Percentiles rank a stretch among this genome's conserved stretches.
These are phyloP conservation scores for Aspergillus tubingensis DNA, from an alignment of 2,329 filamentous ascomycete genomes.

Conservation along the genomic window DNA sequence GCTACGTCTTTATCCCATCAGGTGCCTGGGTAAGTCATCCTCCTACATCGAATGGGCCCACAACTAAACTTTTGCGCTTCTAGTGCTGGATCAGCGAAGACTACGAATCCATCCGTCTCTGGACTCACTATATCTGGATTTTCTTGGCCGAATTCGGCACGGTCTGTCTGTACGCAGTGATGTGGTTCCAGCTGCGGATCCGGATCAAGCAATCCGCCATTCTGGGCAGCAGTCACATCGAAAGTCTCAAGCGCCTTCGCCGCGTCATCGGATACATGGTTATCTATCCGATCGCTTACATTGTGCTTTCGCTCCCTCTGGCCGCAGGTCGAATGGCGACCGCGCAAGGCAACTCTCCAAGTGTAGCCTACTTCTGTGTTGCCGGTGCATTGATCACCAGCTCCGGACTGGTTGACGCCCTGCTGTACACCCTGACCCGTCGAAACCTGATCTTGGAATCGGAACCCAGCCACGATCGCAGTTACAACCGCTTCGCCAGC, in stretches of 20 bases:
- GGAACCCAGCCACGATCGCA: slow-evolving; percentile 43
- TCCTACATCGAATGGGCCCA: neutral
- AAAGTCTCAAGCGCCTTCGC: slow-evolving; percentile 43
- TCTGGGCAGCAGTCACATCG: slow-evolving; percentile 38
- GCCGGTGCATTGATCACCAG: slow-evolving; percentile 59
- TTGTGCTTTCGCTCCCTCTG: slow-evolving; percentile 64
- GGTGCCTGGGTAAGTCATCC: slow-evolving; percentile 48
- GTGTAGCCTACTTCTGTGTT: slow-evolving; percentile 50
- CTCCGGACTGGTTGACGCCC: slow-evolving; percentile 61
- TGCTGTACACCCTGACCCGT: slow-evolving; percentile 60
- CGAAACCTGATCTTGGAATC: slow-evolving; percentile 57
- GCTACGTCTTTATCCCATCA: slow-evolving; percentile 50
- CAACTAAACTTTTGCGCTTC: neutral
- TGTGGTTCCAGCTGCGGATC: slow-evolving; percentile 52
- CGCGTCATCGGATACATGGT: slow-evolving; percentile 51
- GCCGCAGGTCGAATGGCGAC: slow-evolving; percentile 52
- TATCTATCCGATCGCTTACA: slow-evolving; percentile 56
- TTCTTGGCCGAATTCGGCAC: slow-evolving; percentile 57
- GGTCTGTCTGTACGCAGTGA: slow-evolving; percentile 50
- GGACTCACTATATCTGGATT: slow-evolving; percentile 58
- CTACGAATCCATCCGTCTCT: slow-evolving; percentile 50
- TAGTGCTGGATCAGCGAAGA: slow-evolving; percentile 42
- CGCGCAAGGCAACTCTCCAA: slow-evolving; percentile 36
- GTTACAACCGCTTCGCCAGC: slow-evolving; percentile 35
- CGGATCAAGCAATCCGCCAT: slow-evolving; percentile 44